These are phyloP conservation scores for Sclerotinia glacialis DNA, from an alignment of 2,329 filamentous ascomycete genomes.

Conservation along the genomic window DNA sequence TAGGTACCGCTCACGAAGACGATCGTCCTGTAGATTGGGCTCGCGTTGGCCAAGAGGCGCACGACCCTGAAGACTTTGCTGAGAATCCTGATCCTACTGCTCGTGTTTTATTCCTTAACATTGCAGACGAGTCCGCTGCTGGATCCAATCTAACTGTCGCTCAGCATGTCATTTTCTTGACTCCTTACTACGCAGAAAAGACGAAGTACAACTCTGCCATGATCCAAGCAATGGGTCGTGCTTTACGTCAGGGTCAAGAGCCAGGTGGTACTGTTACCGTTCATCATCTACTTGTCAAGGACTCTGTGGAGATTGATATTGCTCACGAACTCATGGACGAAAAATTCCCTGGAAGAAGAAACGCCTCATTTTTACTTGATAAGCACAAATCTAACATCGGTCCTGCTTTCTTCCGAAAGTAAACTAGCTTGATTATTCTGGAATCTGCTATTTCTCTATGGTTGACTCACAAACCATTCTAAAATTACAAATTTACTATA, in stretches of 20 bases:
- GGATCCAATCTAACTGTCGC: conserved; percentile 61
- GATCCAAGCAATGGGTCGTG: conserved; percentile 62
- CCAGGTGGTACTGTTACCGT: neutral
- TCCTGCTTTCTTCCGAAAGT: neutral
- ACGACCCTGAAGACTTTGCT: conserved; percentile 38
- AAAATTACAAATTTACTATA: neutral
- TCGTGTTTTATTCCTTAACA: conserved; percentile 54
- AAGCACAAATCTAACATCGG: neutral
- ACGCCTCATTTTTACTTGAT: neutral
- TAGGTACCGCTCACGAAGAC: neutral
- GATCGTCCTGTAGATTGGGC: conserved; percentile 1
- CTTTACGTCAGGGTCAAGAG: conserved; percentile 55
- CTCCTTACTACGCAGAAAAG: conserved; percentile 48
- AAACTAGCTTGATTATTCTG: neutral
- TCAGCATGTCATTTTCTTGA: conserved; percentile 63
- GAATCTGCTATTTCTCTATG: neutral
- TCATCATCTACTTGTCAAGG: conserved; percentile 5
- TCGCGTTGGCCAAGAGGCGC: neutral
- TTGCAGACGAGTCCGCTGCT: conserved; percentile 55
- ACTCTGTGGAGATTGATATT: conserved; percentile 8
- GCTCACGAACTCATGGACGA: neutral
- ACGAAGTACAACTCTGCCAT: conserved; percentile 53
- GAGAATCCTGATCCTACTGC: neutral
- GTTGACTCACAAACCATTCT: neutral
- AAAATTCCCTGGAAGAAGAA: neutral